phyloP scores from a whole-genome alignment of 306 rosid species.

The Chamaecrista fasciculata region DNA sequence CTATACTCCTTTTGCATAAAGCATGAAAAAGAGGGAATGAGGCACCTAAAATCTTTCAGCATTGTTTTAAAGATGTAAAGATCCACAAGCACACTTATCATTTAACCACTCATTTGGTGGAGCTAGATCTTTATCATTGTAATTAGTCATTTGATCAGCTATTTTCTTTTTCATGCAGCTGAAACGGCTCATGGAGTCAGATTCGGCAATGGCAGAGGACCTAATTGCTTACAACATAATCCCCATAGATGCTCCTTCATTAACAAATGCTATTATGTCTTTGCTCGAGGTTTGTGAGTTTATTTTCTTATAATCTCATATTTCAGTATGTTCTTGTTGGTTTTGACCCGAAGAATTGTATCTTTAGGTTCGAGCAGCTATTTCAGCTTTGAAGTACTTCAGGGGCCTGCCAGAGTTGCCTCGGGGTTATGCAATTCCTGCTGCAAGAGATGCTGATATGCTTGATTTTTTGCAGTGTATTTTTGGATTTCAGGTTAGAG shows the following conservation, averaged over 20 bases:
- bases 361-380: slow-evolving; percentile 85
- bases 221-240: slow-evolving; percentile 86
- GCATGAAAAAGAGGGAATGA: background rate
- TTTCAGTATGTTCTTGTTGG: slow-evolving; percentile 16
- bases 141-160: slow-evolving; percentile 12
- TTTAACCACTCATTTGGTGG: background rate
- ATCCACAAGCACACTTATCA: background rate
- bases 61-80: background rate
- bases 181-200: slow-evolving; percentile 73
- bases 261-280: slow-evolving; percentile 60
- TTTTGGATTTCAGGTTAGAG: slow-evolving; percentile 89
- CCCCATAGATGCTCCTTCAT: slow-evolving; percentile 75
- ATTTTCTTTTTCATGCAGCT: slow-evolving; percentile 53
- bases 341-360: slow-evolving; percentile 11
- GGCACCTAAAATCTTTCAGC: background rate
- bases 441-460: slow-evolving; percentile 64
- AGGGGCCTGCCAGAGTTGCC: slow-evolving; percentile 79
- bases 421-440: slow-evolving; percentile 45
- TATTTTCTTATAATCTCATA: slow-evolving; percentile 8
- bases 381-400: slow-evolving; percentile 64
- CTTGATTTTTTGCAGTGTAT: slow-evolving; percentile 77
- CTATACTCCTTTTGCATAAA: no score
- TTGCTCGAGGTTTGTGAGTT: slow-evolving; percentile 64
- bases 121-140: background rate
- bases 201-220: slow-evolving; percentile 88